These are phyloP conservation scores for Dactylonectria estremocensis DNA, from an alignment of 2,329 filamentous ascomycete species.

Conservation along the genomic window DNA sequence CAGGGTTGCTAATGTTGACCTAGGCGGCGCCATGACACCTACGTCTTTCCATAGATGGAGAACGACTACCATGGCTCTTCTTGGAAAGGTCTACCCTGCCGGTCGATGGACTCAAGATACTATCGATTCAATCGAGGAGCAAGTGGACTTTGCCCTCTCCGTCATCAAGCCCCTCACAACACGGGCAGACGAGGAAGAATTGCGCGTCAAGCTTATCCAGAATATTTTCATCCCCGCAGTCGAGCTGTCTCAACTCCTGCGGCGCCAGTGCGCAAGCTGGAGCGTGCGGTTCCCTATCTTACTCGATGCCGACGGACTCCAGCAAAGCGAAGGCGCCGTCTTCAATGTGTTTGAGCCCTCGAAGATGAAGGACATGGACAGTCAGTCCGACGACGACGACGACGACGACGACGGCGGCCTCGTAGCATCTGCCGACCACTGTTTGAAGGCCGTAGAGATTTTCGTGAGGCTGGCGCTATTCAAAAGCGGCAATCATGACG, in stretches of 20 bases:
- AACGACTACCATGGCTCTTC: not conserved
- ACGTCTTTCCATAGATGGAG: not conserved
- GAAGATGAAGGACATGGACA: not conserved
- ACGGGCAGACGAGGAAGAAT: not conserved
- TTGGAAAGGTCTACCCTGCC: not conserved
- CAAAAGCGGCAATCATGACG: conserved; percentile 4
- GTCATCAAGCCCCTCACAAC: not conserved
- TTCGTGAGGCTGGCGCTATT: not conserved
- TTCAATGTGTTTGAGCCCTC: not conserved
- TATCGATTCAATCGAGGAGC: not conserved
- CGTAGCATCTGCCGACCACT: not conserved
- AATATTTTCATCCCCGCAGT: not conserved
- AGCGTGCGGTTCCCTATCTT: not conserved
- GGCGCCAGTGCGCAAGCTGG: not conserved
- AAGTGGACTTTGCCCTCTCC: not conserved
- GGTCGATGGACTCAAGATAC: not conserved
- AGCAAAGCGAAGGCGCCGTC: not conserved
- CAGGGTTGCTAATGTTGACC: not conserved
- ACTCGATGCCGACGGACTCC: not conserved
- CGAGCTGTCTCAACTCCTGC: not conserved
- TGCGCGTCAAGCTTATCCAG: not conserved
- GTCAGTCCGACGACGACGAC: not conserved
- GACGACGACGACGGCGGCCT: too few relatives aligned
- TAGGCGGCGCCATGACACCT: not conserved
- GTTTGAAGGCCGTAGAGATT: not conserved